Evolutionary conservation across 2,329 filamentous ascomycete genomes (phyloP).

Genomic region (Anisogramma anomala): DNA sequence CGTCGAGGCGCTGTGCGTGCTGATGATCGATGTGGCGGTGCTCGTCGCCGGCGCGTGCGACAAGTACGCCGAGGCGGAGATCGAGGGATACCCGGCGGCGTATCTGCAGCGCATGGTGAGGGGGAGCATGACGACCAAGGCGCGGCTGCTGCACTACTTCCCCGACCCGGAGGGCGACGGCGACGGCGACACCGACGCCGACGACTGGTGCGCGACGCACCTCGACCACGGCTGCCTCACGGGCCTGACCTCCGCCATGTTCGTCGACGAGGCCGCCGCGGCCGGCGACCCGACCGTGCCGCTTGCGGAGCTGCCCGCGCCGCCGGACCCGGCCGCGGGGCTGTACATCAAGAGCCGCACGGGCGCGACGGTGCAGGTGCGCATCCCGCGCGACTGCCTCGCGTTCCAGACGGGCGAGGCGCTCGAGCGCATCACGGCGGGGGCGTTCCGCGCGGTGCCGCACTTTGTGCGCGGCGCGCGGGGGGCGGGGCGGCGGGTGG

Average conservation of each 20-base stretch:
- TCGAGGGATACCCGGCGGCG: conserved; percentile 61
- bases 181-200: conserved; percentile 43
- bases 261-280: conserved; percentile 60
- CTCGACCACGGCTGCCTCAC: conserved; percentile 90
- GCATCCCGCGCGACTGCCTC: conserved; percentile 81
- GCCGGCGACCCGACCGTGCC: conserved; percentile 20
- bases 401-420: conserved; percentile 95
- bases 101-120: conserved; percentile 82
- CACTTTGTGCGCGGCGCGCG: conserved; percentile 79
- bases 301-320: conserved; percentile 59
- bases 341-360: conserved; percentile 88
- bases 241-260: conserved; percentile 90
- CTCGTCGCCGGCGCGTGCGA: conserved; percentile 88
- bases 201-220: conserved; percentile 91
- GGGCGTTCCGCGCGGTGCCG: conserved; percentile 84
- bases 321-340: conserved; percentile 74
- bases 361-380: conserved; percentile 76
- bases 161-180: conserved; percentile 41
- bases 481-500: conserved; percentile 39
- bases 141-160: conserved; percentile 85
- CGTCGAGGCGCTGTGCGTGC: conserved; percentile 62
- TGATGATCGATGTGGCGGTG: conserved; percentile 83
- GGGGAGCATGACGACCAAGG: conserved; percentile 80
- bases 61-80: conserved; percentile 67
- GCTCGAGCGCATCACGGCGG: conserved; percentile 80